Evolutionary conservation across 768 basidiomycete species (phyloP), one percentile per base, ranked within the genome.

Genomic region (Rhizopogon vesiculosus): DNA sequence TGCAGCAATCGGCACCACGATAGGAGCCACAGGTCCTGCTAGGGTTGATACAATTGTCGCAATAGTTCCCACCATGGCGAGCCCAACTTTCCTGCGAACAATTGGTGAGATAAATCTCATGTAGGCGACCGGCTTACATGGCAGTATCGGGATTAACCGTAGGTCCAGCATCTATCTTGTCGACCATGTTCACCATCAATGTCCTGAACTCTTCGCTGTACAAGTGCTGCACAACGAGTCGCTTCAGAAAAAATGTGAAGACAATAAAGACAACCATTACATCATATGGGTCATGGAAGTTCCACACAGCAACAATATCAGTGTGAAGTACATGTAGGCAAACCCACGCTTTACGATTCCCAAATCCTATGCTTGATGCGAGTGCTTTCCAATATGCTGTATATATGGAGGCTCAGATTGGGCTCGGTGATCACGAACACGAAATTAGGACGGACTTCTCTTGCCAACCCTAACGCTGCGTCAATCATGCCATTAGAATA

Each of bases 221-320:
- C 15, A 56, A 44, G 19, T 40, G 13, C 56, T 56, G 42, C 22
- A 1, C 3, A 7, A 7, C 2, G 25, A 46, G 7, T 3, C 12
- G 3, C 31, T 6, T 46, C 10, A 55, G 45, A 7, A 33, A 6
- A 7, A 38, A 55, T 16, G 22, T 15, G 16, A 29, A 5, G 0
- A 39, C 19, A 39, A 12, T 3, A 2, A 39, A 25, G 33, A 55
- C 3, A 35, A 3, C 22, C 1, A 35, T 53, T 50, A 55, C 54
- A 15, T 13, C 15, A 12, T 22, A 1, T 22, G 54, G 46, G 44
- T 60, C 59, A 18, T 19, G 29, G 35, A 65, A 61, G 49, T 66
- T 65, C 64, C 64, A 65, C 8, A 57, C 53, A 1, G 39, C 18
- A 18, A 65, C 41, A 15, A 66, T 63, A 35, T 65, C 64, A 1